Base-by-base conservation (phyloP, 1,139 yeast genomes). In the Yamadazyma siamensis region DNA sequence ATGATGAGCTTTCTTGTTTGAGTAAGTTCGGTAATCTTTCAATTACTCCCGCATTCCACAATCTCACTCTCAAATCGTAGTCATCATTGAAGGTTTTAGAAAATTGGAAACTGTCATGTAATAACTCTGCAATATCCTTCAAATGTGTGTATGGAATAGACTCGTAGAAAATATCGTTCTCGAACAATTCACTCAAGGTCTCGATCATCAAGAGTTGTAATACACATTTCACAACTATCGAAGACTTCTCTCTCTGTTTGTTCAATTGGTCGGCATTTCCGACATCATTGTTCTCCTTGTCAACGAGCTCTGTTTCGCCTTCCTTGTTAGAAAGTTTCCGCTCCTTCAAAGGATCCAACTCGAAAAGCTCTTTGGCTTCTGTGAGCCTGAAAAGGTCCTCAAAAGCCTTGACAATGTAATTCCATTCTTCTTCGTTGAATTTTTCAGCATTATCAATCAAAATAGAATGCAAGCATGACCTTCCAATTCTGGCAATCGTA, bases 401-500 rank as follows among this genome's bases (percentile, higher is more conserved):
- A 49, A 91, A 77, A 1, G 86, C 77, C 5, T 57, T 65, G 7
- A 77, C 77, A 16, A 89, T 66, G 50, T 75, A 63, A n/a, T 56
- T 59, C 99, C 99, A 94, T 44, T 94, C 94, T 3, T 58, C 59
- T 9, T 60, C 64, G 15, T 60, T 54, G 47, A 91, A 84, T 47
- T 75, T 77, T n/a, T 59, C 50, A 39, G 81, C 76, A 54, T 91
- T 94, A 41, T 84, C 84, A 18, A 80, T 61, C 38, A 91, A 71
- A 40, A 91, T 66, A 39, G 81, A 85, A 41, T 83, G 81, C 38
- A 91, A 69, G 54, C 98, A 89, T 8, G 91, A 79, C 48, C 94
- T 77, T 13, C 98, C 98, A 44, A 89, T 88, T 47, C 95, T 73
- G 1, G 97, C 94, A 46, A 94, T 89, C 0, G 97, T 88, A 49